A percentile compares a stretch with the other conserved stretches of the same genome.
These are phyloP conservation scores for Aspergillus biplanus DNA, from an alignment of 495 filamentous ascomycete genomes.

Conservation along the genomic window DNA sequence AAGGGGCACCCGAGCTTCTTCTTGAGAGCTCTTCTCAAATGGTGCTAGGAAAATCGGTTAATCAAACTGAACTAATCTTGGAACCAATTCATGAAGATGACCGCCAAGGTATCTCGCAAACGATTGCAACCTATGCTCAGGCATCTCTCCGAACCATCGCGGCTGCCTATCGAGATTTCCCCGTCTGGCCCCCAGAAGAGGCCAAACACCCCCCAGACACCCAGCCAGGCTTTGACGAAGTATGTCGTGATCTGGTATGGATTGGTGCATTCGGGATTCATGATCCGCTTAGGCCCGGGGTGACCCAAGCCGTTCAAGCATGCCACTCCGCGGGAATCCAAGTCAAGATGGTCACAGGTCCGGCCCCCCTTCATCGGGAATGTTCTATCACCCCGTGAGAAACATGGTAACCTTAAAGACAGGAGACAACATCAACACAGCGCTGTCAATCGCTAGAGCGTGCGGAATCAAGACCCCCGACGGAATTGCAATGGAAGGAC, in stretches of 20 bases:
- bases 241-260: constrained; percentile 65
- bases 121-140: constrained; percentile 60
- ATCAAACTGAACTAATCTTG: constrained; percentile 10
- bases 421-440: constrained; percentile 76
- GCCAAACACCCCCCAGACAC: constrained; percentile 52
- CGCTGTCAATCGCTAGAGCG: constrained; percentile 77
- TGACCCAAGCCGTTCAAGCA: constrained; percentile 70
- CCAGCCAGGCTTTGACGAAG: constrained; percentile 56
- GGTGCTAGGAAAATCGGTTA: constrained; percentile 67
- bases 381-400: neutral
- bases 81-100: constrained; percentile 52
- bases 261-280: constrained; percentile 68
- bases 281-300: constrained; percentile 71
- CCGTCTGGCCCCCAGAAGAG: constrained; percentile 61
- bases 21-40: constrained; percentile 50
- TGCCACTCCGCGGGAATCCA: constrained; percentile 76
- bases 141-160: constrained; percentile 66
- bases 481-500: constrained; percentile 81
- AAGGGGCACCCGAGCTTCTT: constrained; percentile 71
- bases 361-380: neutral
- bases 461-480: constrained; percentile 79
- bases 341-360: constrained; percentile 85
- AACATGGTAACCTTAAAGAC: neutral
- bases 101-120: constrained; percentile 32
- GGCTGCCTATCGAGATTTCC: constrained; percentile 65